Base-by-base conservation (phyloP, 495 filamentous ascomycete species). In the Bathelium albidoporum region DNA sequence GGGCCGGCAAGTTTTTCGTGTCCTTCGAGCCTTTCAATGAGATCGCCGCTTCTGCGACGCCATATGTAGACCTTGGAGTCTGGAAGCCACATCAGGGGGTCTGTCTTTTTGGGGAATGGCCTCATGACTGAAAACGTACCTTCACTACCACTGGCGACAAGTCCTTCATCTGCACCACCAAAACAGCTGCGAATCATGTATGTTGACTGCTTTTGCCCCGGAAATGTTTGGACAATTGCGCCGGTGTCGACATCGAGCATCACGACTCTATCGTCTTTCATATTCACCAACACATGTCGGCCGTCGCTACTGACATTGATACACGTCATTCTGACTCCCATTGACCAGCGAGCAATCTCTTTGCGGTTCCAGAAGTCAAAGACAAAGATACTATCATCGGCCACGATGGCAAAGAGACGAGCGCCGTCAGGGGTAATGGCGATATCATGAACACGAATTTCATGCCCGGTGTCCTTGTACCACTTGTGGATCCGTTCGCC, bases 71-170 rank as follows among this genome's bases (percentile, higher is more conserved):
- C 78, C 29, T 78, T 77, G 0, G 89, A 88, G 71, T 93, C 91
- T 93, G 36, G 10, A 45, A 16, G 5, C 5, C 29, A 44, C 24
- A 2, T 10, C n/a, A 41, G 29, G 3, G 31, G n/a, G 24, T 55
- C 20, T 2, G 7, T 58, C 58, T 64, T 14, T 1, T 26, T n/a
- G 29, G 10, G 52, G 11, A 45, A 43, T 18, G 43, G 58, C 22
- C 31, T 10, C 3, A 44, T 39, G 16, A 24, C 16, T 10, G 31
- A 14, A 7, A 28, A 62, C 66, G 11, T 78, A 94, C 93, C 91
- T 84, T 97, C 90, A 70, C 91, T 95, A 26, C 94, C 94, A 71
- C 87, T 90, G 20, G 94, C 81, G 31, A 97, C 84, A 72, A 97
- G 94, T 70, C 86, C 90, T 77, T 97, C 92, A 58, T 86, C 83